Conservation (phyloP, 108 stramenopile genomes). For the Cyclotella cryptica region DNA sequence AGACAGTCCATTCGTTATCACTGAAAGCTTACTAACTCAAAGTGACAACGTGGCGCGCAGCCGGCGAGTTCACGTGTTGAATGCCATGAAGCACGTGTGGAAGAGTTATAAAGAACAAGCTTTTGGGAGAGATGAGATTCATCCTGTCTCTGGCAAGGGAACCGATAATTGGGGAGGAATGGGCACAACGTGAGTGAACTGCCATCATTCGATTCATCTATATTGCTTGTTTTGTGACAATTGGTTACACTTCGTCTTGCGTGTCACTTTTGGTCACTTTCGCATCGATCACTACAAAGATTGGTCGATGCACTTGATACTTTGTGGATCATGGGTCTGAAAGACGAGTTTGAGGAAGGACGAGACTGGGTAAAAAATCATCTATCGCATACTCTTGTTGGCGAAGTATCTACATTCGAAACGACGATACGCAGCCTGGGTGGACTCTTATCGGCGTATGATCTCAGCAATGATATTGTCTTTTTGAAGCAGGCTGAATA, state of each 20-base stretch:
- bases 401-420: constrained; percentile 93
- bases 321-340: constrained; percentile 95
- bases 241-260: background rate
- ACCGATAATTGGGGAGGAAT: constrained; percentile 84
- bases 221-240: background rate
- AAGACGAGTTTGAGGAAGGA: constrained; percentile 90
- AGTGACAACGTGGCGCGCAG: constrained; percentile 64
- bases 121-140: constrained; percentile 86
- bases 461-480: constrained; percentile 69
- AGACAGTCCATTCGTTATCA: constrained; percentile 30
- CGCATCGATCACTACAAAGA: constrained; percentile 5
- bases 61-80: constrained; percentile 69
- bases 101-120: constrained; percentile 72
- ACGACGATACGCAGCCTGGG: constrained; percentile 97
- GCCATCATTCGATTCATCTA: background rate
- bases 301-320: constrained; percentile 97
- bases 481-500: constrained; percentile 83
- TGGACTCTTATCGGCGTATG: constrained; percentile 95
- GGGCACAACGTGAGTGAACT: constrained; percentile 75
- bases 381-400: constrained; percentile 62
- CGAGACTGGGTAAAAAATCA: constrained; percentile 86
- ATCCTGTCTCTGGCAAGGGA: constrained; percentile 59
- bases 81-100: constrained; percentile 88
- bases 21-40: constrained; percentile 22
- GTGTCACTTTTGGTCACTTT: background rate